Base-by-base conservation (phyloP, 352 stramenopile species). In the Saprolegnia parasitica region DNA sequence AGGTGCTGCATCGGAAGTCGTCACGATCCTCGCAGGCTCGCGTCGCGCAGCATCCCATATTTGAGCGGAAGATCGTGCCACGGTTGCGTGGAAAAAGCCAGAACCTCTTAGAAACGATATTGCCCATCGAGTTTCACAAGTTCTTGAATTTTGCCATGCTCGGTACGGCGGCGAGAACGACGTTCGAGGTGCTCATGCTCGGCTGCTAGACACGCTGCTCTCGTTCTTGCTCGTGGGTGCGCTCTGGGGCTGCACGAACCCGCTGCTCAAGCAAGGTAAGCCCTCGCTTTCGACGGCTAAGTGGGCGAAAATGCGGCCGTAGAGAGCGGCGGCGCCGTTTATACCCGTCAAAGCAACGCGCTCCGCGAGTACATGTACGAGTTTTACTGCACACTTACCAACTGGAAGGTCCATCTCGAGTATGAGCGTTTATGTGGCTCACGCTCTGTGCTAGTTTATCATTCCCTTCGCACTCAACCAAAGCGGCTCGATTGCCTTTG, bases 221-320 rank as follows among this genome's bases (percentile, higher is more conserved):
- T 91, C 83, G 40, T 93, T 95, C 71, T 75, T 95, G 29, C 77
- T 91, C 58, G 83, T 95, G 45, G 85, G 87, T n/a, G 85, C 85
- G 21, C 77, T 95, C 1, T 95, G 87, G 87, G 87, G 87, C 0
- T 95, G 87, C 72, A 95, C 87, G 4, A 95, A 95, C 68, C 87
- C 87, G 1, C 74, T 95, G 35, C 90, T 95, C 58, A 95, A 95
- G 68, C 67, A 72, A 82, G 86, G 86, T 89, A 57, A 32, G 37
- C 16, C 0, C 21, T 4, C 9, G 15, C 21, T 57, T 11, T 57
- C 50, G 10, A 5, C 26, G 21, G 50, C n/a, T 57, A 23, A 18
- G 21, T 37, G 29, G 11, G 10, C 50, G 50, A 54, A 54, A 16
- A 29, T 29, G 16, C 9, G 24, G 4, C 37, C 58, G 46, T 58